These are phyloP conservation scores for Ceratocystis variospora DNA, from an alignment of 2,329 filamentous ascomycete genomes.

Conservation along the genomic window DNA sequence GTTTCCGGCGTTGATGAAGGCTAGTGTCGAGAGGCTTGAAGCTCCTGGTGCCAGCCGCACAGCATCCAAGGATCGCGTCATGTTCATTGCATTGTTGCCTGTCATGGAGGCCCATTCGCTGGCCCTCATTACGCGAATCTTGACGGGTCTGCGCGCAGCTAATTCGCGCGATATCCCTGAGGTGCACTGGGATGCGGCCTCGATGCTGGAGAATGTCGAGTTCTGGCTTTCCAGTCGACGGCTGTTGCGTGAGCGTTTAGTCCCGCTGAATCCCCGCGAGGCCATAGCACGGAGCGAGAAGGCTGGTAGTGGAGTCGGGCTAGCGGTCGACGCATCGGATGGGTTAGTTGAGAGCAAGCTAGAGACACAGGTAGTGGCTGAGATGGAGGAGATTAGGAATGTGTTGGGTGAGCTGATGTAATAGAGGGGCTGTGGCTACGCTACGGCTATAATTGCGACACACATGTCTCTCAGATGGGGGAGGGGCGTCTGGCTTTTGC, in stretches of 20 bases:
- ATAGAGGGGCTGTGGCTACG: neutral
- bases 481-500: neutral
- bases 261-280: slow-evolving; percentile 61
- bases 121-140: slow-evolving; percentile 58
- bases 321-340: neutral
- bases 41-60: slow-evolving; percentile 42
- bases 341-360: slow-evolving; percentile 44
- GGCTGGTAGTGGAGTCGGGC: slow-evolving; percentile 24
- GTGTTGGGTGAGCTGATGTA: slow-evolving; percentile 42
- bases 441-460: too few species aligned
- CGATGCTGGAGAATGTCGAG: slow-evolving; percentile 68
- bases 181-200: slow-evolving; percentile 59
- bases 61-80: slow-evolving; percentile 32
- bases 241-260: slow-evolving; percentile 55
- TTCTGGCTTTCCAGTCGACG: slow-evolving; percentile 60
- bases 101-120: slow-evolving; percentile 69
- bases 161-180: slow-evolving; percentile 57
- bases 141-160: slow-evolving; percentile 49
- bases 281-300: slow-evolving; percentile 41
- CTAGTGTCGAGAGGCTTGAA: slow-evolving; percentile 60
- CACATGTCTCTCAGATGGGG: neutral
- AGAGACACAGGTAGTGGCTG: slow-evolving; percentile 60
- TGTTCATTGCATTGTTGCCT: slow-evolving; percentile 58
- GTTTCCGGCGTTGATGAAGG: slow-evolving; percentile 64
- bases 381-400: slow-evolving; percentile 48